Base-by-base conservation (phyloP, 768 basidiomycete species). In the Russula ochroleuca region DNA sequence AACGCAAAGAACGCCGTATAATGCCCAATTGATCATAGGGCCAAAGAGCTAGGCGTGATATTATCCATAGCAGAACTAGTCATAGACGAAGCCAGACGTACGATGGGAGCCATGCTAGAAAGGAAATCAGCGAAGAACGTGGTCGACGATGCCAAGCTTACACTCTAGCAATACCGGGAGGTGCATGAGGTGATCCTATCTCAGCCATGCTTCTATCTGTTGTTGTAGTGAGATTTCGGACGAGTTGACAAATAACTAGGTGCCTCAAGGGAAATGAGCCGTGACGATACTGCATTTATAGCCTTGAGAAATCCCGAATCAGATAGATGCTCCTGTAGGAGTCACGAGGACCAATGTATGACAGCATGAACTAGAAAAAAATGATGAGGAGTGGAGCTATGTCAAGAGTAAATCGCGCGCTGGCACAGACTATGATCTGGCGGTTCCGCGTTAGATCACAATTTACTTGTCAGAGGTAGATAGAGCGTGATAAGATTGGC, bases 81-180 rank as follows among this genome's bases (percentile, higher is more conserved):
- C 14, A 47, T n/a, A 4, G 1, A 21, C 38, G 10, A 14, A 25
- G 25, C 9, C 13, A 21, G 47, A 40, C 63, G 3, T 53, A 64
- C 63, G 10, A 64, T 23, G 10, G 63, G 63, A 1, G 57, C 63
- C 8, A 57, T 59, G 23, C 63, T 63, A 21, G 13, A n/a, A 35
- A 28, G 10, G 23, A 2, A 1, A n/a, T 63, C 11, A 63, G 56
- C 9, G 49, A 7, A 5, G 28, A 17, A 23, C 33, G 15, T 11
- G n/a, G 3, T 35, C 9, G 1, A 28, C 11, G 10, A 5, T 10
- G n/a, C 9, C 13, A 41, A 3, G 33, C 62, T 57, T 31, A 63
- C 62, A 25, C 21, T 63, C 17, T 51, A 13, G 8, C 56, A 9
- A 57, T 57, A 45, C 21, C 33, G 7, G 51, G 43, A 21, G 51